A percentile compares a stretch with the other conserved stretches of the same genome.
phyloP scores from a whole-genome alignment of 441 rosid genomes.

The Omphalea diandra region DNA sequence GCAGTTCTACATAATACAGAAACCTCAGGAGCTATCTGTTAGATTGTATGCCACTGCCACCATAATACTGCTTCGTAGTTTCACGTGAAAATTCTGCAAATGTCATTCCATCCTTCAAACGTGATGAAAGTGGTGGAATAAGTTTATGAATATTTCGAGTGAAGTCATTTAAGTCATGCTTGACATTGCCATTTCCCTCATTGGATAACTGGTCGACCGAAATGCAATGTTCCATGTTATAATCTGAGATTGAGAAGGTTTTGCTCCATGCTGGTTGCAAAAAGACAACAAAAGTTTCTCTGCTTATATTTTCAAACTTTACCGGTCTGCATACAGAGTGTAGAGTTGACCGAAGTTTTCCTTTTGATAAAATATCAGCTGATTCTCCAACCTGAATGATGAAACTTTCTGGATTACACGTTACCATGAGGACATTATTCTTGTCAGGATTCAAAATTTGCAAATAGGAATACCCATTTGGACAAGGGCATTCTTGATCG shows the following conservation, averaged over 20 bases:
- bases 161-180: slow-evolving; percentile 30
- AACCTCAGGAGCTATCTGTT: slow-evolving; percentile 32
- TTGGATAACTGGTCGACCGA: slow-evolving; percentile 23
- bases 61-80: slow-evolving; percentile 85
- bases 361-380: slow-evolving; percentile 72
- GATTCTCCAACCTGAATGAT: slow-evolving; percentile 88
- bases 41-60: slow-evolving; percentile 80
- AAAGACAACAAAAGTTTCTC: slow-evolving; percentile 84
- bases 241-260: slow-evolving; percentile 50
- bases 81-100: slow-evolving; percentile 80
- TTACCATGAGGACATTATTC: slow-evolving; percentile 53
- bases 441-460: slow-evolving; percentile 55
- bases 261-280: slow-evolving; percentile 87
- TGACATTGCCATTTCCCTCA: slow-evolving; percentile 22
- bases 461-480: slow-evolving; percentile 49
- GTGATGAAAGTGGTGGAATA: slow-evolving; percentile 69
- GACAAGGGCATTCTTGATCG: slow-evolving; percentile 44
- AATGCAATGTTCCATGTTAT: slow-evolving; percentile 29
- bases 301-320: slow-evolving; percentile 53
- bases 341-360: slow-evolving; percentile 74
- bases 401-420: slow-evolving; percentile 69
- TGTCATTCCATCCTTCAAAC: slow-evolving; percentile 86
- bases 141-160: slow-evolving; percentile 37
- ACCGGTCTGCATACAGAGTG: slow-evolving; percentile 72
- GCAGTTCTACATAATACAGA: not conserved